Base-by-base conservation (phyloP, 208 protist genomes). In the Leishmania amazonensis region DNA sequence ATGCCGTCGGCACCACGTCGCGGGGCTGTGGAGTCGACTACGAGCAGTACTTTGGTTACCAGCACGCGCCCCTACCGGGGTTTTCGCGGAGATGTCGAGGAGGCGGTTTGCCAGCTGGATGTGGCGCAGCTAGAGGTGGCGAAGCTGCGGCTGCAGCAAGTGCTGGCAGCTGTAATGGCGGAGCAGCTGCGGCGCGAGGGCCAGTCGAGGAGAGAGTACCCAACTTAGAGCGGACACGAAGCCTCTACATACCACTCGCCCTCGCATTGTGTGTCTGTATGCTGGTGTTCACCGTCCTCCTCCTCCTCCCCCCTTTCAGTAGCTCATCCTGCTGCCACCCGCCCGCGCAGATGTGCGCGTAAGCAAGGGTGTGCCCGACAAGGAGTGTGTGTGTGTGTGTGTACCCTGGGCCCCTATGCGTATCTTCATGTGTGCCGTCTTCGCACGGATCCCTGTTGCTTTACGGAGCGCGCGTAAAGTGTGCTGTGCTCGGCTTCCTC, bases 91-190 rank as follows among this genome's bases (percentile, higher is more conserved):
- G 86, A 86, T 65, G 80, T 89, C 6, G 76, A 84, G 40, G 65
- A 72, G 17, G 86, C 83, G 13, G 57, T 89, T 42, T 6, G 57
- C 28, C 49, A 78, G 31, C 71, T 89, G 28, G 75, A 86, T 40
- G 75, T 57, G 70, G 80, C 81, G 54, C 86, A 89, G 78, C 77
- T 89, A 3, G 79, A 85, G 47, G 86, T 89, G 40, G 86, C 86
- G 31, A 79, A 80, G 73, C 73, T 86, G 71, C 82, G 86, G 3
- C 76, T 89, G 64, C 76, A 89, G 73, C 80, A 85, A 57, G 73
- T 81, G 40, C 73, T 87, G 68, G 75, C 84, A 6, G 71, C 62
- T 64, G 57, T 85, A 6, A 70, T 31, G 1, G 76, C 81, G 24
- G 76, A 80, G 49, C 81, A 81, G 60, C 2, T 51, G 57, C 40